Percentiles rank a stretch among this genome's conserved stretches.
phyloP scores from a whole-genome alignment of 208 protist species.

The Leishmania martiniquensis region DNA sequence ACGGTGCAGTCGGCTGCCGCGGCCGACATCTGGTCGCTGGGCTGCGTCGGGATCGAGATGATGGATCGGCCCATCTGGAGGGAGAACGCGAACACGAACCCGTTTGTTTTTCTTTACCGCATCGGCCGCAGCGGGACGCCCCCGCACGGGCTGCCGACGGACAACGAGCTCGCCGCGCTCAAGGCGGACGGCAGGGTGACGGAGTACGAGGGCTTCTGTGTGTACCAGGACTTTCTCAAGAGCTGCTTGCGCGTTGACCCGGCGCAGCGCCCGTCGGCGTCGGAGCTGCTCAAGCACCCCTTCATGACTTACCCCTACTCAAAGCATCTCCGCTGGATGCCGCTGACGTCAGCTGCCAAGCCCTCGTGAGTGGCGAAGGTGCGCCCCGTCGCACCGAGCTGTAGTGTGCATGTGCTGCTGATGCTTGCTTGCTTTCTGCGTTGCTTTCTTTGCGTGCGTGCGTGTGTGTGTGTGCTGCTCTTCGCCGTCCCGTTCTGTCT shows the following conservation, averaged over 20 bases:
- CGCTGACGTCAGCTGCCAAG: conserved; percentile 1
- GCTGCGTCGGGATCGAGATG: conserved; percentile 87
- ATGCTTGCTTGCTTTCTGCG: too few relatives aligned
- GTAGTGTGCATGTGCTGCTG: not conserved
- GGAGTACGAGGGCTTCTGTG: conserved; percentile 35
- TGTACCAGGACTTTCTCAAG: conserved; percentile 65
- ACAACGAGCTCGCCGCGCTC: conserved; percentile 43
- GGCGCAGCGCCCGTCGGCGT: conserved; percentile 48
- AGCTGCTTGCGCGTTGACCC: conserved; percentile 52
- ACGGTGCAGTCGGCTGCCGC: conserved; percentile 18
- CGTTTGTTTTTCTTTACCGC: conserved; percentile 57
- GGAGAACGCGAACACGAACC: conserved; percentile 29
- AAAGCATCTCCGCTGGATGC: conserved; percentile 57
- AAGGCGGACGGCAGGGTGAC: conserved; percentile 17
- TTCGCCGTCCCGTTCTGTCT: not conserved
- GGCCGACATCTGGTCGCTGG: conserved; percentile 79
- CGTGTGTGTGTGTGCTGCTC: not conserved
- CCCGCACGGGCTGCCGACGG: conserved; percentile 52
- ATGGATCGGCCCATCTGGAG: conserved; percentile 59
- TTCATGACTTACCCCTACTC: conserved; percentile 52
- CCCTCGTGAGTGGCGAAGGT: not conserved
- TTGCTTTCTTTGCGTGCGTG: too few relatives aligned
- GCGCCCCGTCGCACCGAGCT: not conserved
- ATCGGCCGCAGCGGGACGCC: conserved; percentile 47
- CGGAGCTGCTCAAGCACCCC: conserved; percentile 50